Evolutionary conservation across 2,329 filamentous ascomycete species (phyloP), one percentile per base, ranked within the genome.

Genomic region (Mariannaea sp.): DNA sequence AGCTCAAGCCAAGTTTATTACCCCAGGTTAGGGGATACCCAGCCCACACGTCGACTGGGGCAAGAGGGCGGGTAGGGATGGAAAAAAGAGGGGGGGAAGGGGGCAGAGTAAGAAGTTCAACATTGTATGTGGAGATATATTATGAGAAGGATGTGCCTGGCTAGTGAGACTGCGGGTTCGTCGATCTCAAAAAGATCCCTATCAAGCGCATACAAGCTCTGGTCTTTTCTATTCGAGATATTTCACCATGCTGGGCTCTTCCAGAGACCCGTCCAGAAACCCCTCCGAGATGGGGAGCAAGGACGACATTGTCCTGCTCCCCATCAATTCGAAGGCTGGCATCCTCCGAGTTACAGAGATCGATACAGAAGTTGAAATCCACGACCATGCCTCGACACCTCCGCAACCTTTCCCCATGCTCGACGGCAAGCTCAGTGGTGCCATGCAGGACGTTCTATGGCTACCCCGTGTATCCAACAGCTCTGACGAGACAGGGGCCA

Each of bases 221-320:
- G n/a, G 42, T 61, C 58, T 13, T 36, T n/a, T n/a, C n/a, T 41
- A 30, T 35, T 49, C 16, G 12, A 39, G 13, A n/a, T n/a, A n/a
- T n/a, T 19, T 14, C 42, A 47, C 39, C 41, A 60, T 61, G 58
- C 61, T 61, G 22, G 52, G 22, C 8, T 24, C 22, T 17, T 43
- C 51, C 2, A 61, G 56, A 50, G 27, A 47, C 20, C n/a, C n/a
- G n/a, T n/a, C n/a, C n/a, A n/a, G n/a, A n/a, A n/a, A n/a, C n/a
- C n/a, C 48, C 29, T 61, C 58, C 13, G 58, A 52, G 1, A 61
- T 59, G 29, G 49, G 58, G 22, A 61, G 58, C 24, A 61, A 59
- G 35, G 58, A 61, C 30, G 58, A 61, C 24, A 59, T 61, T 36
- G 58, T 58, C 39, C 17, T 61, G 17, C 48, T 61, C 8, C 58